Evolutionary conservation across 176 grass and related monocot species (phyloP), one percentile per base, ranked within the genome.

Genomic region (Eleusine coracana): DNA sequence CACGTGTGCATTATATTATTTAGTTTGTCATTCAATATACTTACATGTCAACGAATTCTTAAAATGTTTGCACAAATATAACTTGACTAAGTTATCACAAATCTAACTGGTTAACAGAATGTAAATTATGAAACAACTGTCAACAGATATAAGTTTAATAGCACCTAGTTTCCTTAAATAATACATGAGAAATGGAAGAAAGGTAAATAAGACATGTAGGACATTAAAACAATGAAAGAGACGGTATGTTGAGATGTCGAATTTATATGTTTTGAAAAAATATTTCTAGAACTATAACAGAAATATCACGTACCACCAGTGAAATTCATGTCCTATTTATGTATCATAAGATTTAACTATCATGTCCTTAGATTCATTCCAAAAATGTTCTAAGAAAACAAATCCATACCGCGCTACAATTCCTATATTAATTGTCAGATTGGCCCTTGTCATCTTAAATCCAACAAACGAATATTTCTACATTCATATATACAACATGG

Each of bases 381-480:
- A 45, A 50, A 74, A 36, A 2, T 61, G 27, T 74, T n/a, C 48
- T 38, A 23, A 40, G 17, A 41, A 12, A 71, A 73, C 15, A 74
- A 36, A 55, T 12, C 3, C 25, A 20, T 10, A 12, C 50, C 50
- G 16, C 34, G 42, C 10, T 75, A 59, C 68, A 51, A 51, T 17
- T 51, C 16, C 13, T 51, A 1, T 51, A 27, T 76, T 6, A 70
- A 63, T 20, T 3, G 20, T 61, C 63, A 76, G 78, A 80, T 69
- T 40, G 61, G 73, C 38, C 27, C 39, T 59, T 60, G 71, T 23
- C 28, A 49, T 88, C 59, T 72, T 44, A 36, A 36, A 65, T 64
- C n/a, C 15, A 78, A 64, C 17, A 70, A 56, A 73, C 7, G 20
- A 45, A 77, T 61, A 78, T 46, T 28, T 78, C 58, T 18, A 77